Evolutionary conservation across 139 green algal genomes (phyloP).

Genomic region (Astrephomene gubernaculifera): DNA sequence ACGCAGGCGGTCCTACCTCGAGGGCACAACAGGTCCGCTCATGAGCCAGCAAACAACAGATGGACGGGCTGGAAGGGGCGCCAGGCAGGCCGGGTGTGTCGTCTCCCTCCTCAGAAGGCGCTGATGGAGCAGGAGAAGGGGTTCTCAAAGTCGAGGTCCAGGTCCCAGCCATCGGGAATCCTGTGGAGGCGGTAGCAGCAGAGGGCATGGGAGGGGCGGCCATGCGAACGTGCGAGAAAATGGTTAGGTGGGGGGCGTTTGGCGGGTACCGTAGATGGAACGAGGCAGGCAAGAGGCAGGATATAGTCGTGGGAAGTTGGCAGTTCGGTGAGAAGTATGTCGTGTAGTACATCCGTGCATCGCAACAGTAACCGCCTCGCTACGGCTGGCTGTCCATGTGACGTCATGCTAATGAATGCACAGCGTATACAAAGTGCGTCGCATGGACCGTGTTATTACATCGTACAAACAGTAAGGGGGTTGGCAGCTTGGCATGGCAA

Average conservation of each 20-base stretch:
- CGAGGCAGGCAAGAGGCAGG: not conserved
- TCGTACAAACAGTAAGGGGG: not conserved
- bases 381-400: not conserved
- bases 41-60: too few species aligned
- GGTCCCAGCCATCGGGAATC: slow-evolving; percentile 39
- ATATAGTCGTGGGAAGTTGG: not conserved
- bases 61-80: too few species aligned
- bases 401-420: not conserved
- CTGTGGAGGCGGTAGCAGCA: not conserved
- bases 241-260: too few species aligned
- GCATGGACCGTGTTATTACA: not conserved
- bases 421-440: not conserved
- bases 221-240: too few species aligned
- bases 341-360: not conserved
- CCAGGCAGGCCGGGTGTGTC: too few species aligned
- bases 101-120: slow-evolving; percentile 14
- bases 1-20: too few species aligned
- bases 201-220: too few species aligned
- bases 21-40: too few species aligned
- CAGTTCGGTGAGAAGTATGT: not conserved
- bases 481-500: too few species aligned
- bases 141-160: slow-evolving; percentile 41
- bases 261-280: too few species aligned
- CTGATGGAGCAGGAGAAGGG: slow-evolving; percentile 43
- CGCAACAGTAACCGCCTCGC: not conserved